Evolutionary conservation across 139 green algal species (phyloP), one percentile per base, ranked within the genome.

Genomic region (Asterochloris erici): DNA sequence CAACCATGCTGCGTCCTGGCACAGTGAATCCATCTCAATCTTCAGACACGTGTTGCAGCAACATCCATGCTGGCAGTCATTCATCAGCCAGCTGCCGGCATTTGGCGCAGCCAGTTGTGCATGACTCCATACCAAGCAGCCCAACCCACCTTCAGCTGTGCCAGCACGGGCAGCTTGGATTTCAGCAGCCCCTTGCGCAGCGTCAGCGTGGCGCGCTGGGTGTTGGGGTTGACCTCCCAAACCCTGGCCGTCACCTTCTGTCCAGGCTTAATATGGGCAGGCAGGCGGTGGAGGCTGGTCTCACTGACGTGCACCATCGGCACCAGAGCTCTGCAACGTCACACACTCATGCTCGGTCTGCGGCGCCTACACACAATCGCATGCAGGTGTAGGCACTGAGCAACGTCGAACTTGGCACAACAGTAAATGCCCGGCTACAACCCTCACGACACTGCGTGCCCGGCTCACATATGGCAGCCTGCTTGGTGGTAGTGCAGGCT

Each of bases 151-250:
- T 90, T 79, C 9, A 84, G 29, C 69, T 79, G 71, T 11, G 81
- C 80, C 19, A 98, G 83, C 68, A 87, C 75, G 0, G 88, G 86
- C 79, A 97, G 89, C 88, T 96, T 95, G 75, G 85, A 87, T 70
- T 83, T 87, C 60, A 98, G 78, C 75, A 99, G 87, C 26, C 82
- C 86, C 74, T 92, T 92, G 84, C 98, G 98, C 27, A 98, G 86
- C 12, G 95, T 97, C 24, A 98, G 73, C 12, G 85, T 90, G 79
- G 96, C 68, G 38, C 84, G 79, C 24, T 84, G 78, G 11, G 27
- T 29, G 60, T 61, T 83, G 0, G 88, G 14, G 79, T 97, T 89
- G 9, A 93, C 86, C 10, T 88, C 79, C n/a, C 96, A 78, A 71
- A 98, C 86, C 61, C 83, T 81, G 9, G 84, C 90, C 10, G 74